These are phyloP conservation scores for Colletotrichum karsti DNA, from an alignment of 2,329 filamentous ascomycete genomes.

Conservation along the genomic window DNA sequence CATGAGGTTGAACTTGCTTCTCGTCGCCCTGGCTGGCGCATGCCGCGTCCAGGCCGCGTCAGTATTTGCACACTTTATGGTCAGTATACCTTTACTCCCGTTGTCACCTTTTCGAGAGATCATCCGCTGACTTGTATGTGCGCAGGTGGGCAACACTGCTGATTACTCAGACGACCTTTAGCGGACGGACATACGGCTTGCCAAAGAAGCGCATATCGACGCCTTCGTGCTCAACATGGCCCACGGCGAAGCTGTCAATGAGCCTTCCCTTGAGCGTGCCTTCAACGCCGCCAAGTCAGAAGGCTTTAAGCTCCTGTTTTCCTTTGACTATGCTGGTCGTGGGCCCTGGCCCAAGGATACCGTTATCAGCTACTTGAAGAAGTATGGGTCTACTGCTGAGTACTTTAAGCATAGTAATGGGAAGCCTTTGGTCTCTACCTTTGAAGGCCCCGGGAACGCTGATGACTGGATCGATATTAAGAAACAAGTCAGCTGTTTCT, in stretches of 20 bases:
- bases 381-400: neutral
- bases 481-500: conserved; percentile 43
- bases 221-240: conserved; percentile 13
- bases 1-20: too few species aligned
- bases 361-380: neutral
- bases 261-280: conserved; percentile 8
- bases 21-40: neutral
- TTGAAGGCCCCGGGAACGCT: conserved; percentile 49
- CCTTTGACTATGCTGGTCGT: conserved; percentile 9
- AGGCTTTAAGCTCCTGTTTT: conserved; percentile 15
- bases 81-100: neutral
- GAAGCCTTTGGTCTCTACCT: conserved; percentile 47
- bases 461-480: conserved; percentile 54
- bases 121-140: too few species aligned
- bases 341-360: neutral
- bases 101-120: too few species aligned
- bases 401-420: conserved; percentile 33
- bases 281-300: neutral
- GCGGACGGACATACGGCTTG: neutral
- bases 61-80: conserved; percentile 6
- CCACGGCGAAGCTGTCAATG: conserved; percentile 13
- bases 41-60: neutral
- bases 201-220: conserved; percentile 16
- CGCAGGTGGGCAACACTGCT: neutral
- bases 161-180: neutral